Evolutionary conservation across 495 filamentous ascomycete species (phyloP), one percentile per base, ranked within the genome.

Genomic region (Lophiotrema nucula): DNA sequence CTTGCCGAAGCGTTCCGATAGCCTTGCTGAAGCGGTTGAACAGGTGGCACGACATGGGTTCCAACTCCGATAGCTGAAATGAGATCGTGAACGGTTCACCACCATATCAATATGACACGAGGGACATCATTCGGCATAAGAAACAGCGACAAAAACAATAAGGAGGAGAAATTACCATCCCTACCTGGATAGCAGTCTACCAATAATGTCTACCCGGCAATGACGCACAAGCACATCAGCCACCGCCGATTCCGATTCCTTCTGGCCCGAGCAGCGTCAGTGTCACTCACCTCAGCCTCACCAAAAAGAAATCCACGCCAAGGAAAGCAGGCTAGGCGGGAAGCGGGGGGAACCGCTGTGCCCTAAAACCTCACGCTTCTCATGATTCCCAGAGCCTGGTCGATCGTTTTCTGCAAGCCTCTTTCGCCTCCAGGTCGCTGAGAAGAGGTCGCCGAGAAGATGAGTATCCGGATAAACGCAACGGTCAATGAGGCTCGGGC

Each of bases 171-270:
- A 62, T 52, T 56, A 39, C 4, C 2, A 27, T 45, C 46, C 58
- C 51, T 44, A 52, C 53, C 46, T 47, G 8, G 42, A 39, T 41
- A 10, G 8, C 22, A 38, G 43, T 25, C 60, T 39, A 38, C 53
- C 53, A 57, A 63, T 53, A 51, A 53, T 47, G 43, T 45, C 28
- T n/a, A 1, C 38, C 43, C 52, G 48, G 28, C 35, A 31, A 58
- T 47, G 38, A 54, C 60, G 60, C 53, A 63, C 60, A 53, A 52
- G 53, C 60, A 52, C 27, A 44, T 56, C 35, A 37, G 53, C 60
- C 60, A 58, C 60, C 47, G 39, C 53, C 38, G 52, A 49, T 58
- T 63, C 53, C 53, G 60, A 63, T 54, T 62, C 47, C 53, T 63
- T 41, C 60, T 52, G 60, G 53, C 33, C 60, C 52, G 48, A 52